Evolutionary conservation across 106 monocot species (phyloP), one percentile per base, ranked within the genome.

Genomic region (Platanthera guangdongensis): DNA sequence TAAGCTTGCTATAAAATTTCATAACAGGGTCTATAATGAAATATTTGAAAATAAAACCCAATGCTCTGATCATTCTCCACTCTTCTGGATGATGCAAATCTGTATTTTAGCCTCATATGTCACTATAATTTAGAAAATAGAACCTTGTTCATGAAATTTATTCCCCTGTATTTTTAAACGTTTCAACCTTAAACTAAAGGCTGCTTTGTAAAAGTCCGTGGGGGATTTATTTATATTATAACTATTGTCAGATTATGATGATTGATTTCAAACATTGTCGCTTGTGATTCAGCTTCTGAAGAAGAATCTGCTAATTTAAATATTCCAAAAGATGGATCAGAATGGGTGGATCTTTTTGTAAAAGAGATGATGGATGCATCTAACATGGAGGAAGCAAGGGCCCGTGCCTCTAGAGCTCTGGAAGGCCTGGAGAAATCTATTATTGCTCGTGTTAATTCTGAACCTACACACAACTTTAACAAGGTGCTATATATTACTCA

Each of bases 291-390:
- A 70, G 70, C 25, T 70, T 48, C 70, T 71, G 70, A 13, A 15
- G 70, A 71, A 71, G 70, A 71, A 48, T 48, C 70, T 48, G 47
- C 16, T 71, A 1, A 7, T 71, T 6, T 47, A 12, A 14, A 69
- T 69, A 46, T 47, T 47, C 69, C 45, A 22, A 69, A 69, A 69
- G 9, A 71, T 73, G 92, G 95, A 21, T 83, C 90, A 78, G 88
- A 88, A 82, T 96, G 95, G 95, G 90, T 93, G 60, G 90, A 93
- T 75, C 82, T 96, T 47, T 78, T 96, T 78, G 95, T 93, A 21
- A 82, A 72, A 74, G 95, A 96, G 68, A 96, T 96, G 95, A 87
- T 82, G 80, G 80, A 74, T 79, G 85, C 95, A 25, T 79, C 88
- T 64, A 75, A 91, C 65, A 73, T 96, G 52, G 83, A 87, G 69